Conservation (phyloP, 2,329 filamentous ascomycete species). For the Pseudocercospora eumusae region DNA sequence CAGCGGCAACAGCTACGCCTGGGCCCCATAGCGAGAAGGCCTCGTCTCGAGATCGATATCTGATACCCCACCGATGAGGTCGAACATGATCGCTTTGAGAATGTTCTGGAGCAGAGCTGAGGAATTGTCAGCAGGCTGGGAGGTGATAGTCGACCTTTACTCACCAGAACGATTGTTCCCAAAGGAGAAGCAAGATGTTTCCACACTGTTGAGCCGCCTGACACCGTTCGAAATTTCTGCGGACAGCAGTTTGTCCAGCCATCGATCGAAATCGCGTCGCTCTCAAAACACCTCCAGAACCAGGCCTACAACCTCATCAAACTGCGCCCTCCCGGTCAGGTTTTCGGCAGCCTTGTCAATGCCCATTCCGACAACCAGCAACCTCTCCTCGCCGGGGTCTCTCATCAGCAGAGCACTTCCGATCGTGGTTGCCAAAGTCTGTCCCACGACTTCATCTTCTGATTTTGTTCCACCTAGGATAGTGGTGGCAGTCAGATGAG, state of each 20-base stretch:
- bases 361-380: slow-evolving; percentile 61
- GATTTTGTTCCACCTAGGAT: slow-evolving; percentile 80
- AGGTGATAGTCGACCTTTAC: neutral
- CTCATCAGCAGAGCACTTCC: slow-evolving; percentile 75
- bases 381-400: slow-evolving; percentile 62
- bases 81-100: neutral
- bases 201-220: neutral
- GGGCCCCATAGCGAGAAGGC: neutral
- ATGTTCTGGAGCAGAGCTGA: neutral
- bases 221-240: neutral
- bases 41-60: neutral
- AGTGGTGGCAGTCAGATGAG: slow-evolving; percentile 81
- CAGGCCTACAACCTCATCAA: slow-evolving; percentile 42
- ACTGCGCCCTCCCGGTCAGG: slow-evolving; percentile 42
- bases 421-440: slow-evolving; percentile 86
- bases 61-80: neutral
- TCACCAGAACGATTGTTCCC: neutral
- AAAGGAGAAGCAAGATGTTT: neutral
- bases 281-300: slow-evolving; percentile 36
- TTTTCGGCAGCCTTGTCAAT: slow-evolving; percentile 45
- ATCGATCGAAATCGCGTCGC: neutral
- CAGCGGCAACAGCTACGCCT: slow-evolving; percentile 8
- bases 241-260: neutral
- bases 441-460: slow-evolving; percentile 74
- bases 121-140: neutral